Conservation (phyloP, 2,329 filamentous ascomycete species). For the Cytospora paraplurivora region DNA sequence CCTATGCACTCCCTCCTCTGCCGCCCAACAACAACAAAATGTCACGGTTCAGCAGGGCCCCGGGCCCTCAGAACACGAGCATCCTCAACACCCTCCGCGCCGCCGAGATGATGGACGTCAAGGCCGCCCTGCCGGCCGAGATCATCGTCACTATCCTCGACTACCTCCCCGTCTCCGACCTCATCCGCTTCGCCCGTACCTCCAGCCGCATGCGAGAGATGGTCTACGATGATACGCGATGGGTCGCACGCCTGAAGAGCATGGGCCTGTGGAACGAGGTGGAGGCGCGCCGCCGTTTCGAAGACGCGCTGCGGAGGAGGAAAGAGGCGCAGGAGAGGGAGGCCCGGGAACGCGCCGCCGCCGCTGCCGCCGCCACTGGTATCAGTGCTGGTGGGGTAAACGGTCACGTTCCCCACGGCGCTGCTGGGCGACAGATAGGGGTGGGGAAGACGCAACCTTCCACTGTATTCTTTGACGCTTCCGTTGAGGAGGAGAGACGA, state of each 20-base stretch:
- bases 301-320: conserved; percentile 66
- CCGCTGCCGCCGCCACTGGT: conserved; percentile 31
- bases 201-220: conserved; percentile 92
- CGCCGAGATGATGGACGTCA: conserved; percentile 77
- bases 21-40: conserved; percentile 35
- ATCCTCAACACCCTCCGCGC: conserved; percentile 78
- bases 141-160: conserved; percentile 87
- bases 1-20: background rate
- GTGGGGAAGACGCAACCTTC: conserved; percentile 34
- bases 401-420: conserved; percentile 9
- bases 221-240: conserved; percentile 97
- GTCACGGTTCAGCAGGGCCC: conserved; percentile 47
- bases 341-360: conserved; percentile 42
- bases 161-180: conserved; percentile 81
- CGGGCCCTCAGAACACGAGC: conserved; percentile 45
- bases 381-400: conserved; percentile 22
- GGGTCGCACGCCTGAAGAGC: conserved; percentile 80
- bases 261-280: conserved; percentile 93
- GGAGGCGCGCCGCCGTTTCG: conserved; percentile 79
- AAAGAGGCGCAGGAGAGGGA: conserved; percentile 60
- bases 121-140: conserved; percentile 85
- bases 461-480: conserved; percentile 74
- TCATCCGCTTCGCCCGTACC: conserved; percentile 80
- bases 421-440: conserved; percentile 20
- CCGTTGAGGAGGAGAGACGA: conserved; percentile 64